A percentile compares a stretch with the other conserved stretches of the same genome.
Conservation (phyloP, 2,329 filamentous ascomycete species). For the Aspergillus sp. region DNA sequence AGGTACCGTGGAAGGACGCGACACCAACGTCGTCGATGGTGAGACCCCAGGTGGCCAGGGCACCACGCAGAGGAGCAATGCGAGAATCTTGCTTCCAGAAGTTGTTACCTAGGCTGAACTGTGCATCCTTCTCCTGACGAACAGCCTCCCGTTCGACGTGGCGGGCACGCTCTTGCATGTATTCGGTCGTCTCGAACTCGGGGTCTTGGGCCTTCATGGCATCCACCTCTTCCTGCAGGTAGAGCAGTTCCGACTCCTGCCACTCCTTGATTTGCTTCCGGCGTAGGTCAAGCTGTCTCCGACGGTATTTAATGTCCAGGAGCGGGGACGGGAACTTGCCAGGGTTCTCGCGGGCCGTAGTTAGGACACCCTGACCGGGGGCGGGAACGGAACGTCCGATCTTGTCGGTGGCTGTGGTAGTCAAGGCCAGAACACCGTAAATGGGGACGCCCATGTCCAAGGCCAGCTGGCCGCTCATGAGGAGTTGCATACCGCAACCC, state of each 20-base stretch:
- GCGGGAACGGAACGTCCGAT: slow-evolving; percentile 96
- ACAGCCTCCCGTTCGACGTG: slow-evolving; percentile 85
- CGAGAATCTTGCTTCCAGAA: slow-evolving; percentile 96
- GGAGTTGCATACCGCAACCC: slow-evolving; percentile 94
- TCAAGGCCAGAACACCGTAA: slow-evolving; percentile 87
- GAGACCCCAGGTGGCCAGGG: slow-evolving; percentile 94
- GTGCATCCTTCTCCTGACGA: slow-evolving; percentile 86
- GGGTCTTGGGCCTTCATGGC: slow-evolving; percentile 77
- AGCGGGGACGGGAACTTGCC: slow-evolving; percentile 93
- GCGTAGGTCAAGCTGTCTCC: slow-evolving; percentile 86
- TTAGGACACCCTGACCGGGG: slow-evolving; percentile 93
- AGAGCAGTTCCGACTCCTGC: slow-evolving; percentile 92
- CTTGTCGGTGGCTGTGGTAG: slow-evolving; percentile 96
- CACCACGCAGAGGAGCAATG: slow-evolving; percentile 92
- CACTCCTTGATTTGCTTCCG: slow-evolving; percentile 92
- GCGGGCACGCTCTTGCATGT: slow-evolving; percentile 71
- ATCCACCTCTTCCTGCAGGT: slow-evolving; percentile 82
- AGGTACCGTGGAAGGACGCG: slow-evolving; percentile 97
- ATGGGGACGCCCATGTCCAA: slow-evolving; percentile 98
- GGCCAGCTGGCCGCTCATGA: slow-evolving; percentile 95
- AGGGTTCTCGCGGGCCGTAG: slow-evolving; percentile 81
- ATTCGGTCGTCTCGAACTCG: slow-evolving; percentile 72
- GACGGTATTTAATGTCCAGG: slow-evolving; percentile 95
- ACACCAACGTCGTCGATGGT: slow-evolving; percentile 93
- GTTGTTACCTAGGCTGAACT: slow-evolving; percentile 89